A percentile compares a stretch with the other conserved stretches of the same genome.
These are phyloP conservation scores for Suhomyces chickasaworum DNA, from an alignment of 1,139 yeast species.

Conservation along the genomic window DNA sequence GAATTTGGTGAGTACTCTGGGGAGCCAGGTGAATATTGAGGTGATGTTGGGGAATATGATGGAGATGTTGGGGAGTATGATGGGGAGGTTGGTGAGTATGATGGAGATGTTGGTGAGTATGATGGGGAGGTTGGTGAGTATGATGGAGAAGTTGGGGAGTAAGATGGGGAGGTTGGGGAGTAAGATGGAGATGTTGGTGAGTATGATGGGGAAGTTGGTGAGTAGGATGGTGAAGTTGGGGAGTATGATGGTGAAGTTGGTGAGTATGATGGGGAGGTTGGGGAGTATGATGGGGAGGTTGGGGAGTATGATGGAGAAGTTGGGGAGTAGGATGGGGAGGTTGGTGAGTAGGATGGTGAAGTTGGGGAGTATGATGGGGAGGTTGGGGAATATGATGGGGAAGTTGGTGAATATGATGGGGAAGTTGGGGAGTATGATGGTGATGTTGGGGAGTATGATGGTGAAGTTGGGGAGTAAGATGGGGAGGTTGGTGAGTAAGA, in stretches of 20 bases:
- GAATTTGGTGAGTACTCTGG: slow-evolving; percentile 65
- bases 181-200: slow-evolving; percentile 51
- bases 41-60: slow-evolving; percentile 61
- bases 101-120: slow-evolving; percentile 64
- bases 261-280: slow-evolving; percentile 64
- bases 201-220: slow-evolving; percentile 64
- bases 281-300: slow-evolving; percentile 56
- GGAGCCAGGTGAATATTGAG: slow-evolving; percentile 60
- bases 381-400: slow-evolving; percentile 72
- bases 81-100: slow-evolving; percentile 63
- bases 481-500: slow-evolving; percentile 72
- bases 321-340: slow-evolving; percentile 76
- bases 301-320: slow-evolving; percentile 64
- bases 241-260: slow-evolving; percentile 67
- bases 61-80: slow-evolving; percentile 56
- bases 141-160: slow-evolving; percentile 61
- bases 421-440: slow-evolving; percentile 77
- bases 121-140: slow-evolving; percentile 62
- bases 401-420: slow-evolving; percentile 72
- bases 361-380: slow-evolving; percentile 73
- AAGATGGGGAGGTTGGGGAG: slow-evolving; percentile 58
- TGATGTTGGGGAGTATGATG: slow-evolving; percentile 71
- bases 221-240: slow-evolving; percentile 65
- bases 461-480: slow-evolving; percentile 71
- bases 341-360: slow-evolving; percentile 69